A percentile compares a stretch with the other conserved stretches of the same genome.
phyloP scores from a whole-genome alignment of 2,329 filamentous ascomycete species.

The Microsporum canis region DNA sequence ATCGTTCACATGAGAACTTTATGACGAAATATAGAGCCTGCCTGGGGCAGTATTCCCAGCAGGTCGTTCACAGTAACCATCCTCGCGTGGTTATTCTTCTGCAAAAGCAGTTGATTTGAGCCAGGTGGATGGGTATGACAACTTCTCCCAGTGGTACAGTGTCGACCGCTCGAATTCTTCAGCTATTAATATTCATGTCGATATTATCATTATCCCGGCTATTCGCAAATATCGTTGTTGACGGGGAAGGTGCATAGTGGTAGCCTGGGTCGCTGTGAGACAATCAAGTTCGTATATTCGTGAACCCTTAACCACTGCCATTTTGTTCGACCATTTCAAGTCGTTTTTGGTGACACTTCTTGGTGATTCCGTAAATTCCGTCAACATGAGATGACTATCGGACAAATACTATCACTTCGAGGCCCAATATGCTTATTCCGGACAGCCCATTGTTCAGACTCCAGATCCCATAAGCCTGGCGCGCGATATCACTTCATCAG shows the following conservation, averaged over 20 bases:
- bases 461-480: background rate
- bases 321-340: background rate
- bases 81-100: conserved; percentile 2
- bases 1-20: background rate
- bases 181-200: background rate
- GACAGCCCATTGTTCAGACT: background rate
- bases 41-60: conserved; percentile 3
- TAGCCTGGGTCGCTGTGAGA: background rate
- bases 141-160: background rate
- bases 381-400: background rate
- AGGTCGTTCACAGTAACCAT: background rate
- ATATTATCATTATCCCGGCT: background rate
- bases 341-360: background rate
- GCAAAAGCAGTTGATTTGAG: background rate
- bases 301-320: background rate
- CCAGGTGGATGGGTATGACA: background rate
- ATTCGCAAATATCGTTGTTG: background rate
- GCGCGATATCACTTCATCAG: background rate
- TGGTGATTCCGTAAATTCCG: background rate
- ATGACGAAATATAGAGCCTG: conserved; percentile 1
- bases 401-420: background rate
- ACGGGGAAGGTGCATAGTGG: background rate
- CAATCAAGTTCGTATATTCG: background rate
- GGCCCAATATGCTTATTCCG: background rate
- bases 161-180: background rate